Base-by-base conservation (phyloP, 176 grass and related monocot species). In the Triticum urartu region DNA sequence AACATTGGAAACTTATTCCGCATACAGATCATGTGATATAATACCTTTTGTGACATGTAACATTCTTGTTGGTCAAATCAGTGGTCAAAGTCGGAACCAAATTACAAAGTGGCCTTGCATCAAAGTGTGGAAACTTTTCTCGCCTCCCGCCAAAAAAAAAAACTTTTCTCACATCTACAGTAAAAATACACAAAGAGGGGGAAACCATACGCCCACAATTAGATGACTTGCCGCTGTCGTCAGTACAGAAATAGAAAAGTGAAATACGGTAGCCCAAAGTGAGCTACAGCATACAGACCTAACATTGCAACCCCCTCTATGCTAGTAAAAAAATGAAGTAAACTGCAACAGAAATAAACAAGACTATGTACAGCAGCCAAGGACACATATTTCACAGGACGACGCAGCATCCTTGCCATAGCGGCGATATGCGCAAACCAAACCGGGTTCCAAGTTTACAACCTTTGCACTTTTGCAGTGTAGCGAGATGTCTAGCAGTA, bases 331-430 rank as follows among this genome's bases (percentile, higher is more conserved):
- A 3, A 3, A 4, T 47, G 11, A 4, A 15, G 15, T 21, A 11
- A 78, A 78, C 59, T 47, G 75, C 4, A 62, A 61, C 67, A 32
- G 21, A 22, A 69, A 17, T n/a, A 79, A 68, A 47, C 35, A 67
- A 68, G 74, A 60, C 4, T 79, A 68, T 84, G 45, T 85, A 86
- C 69, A 80, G 32, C 64, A 84, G 11, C 20, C 2, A 45, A 76
- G 14, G 72, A 18, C 39, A 66, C 25, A 77, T 24, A 62, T n/a
- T 82, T 77, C 74, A 79, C 68, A 38, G 28, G 38, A 28, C 50
- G 28, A 21, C 22, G 18, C 58, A 70, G 63, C 64, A 21, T 22
- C 17, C 34, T 68, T 20, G 13, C 3, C 80, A 78, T 68, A 4
- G 72, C 80, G 33, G 59, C 3, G 75, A 73, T 76, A 69, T 45